Percentiles rank a stretch among this genome's conserved stretches.
Conservation (phyloP, 2,329 filamentous ascomycete species). For the Trichoderma atroviride region DNA sequence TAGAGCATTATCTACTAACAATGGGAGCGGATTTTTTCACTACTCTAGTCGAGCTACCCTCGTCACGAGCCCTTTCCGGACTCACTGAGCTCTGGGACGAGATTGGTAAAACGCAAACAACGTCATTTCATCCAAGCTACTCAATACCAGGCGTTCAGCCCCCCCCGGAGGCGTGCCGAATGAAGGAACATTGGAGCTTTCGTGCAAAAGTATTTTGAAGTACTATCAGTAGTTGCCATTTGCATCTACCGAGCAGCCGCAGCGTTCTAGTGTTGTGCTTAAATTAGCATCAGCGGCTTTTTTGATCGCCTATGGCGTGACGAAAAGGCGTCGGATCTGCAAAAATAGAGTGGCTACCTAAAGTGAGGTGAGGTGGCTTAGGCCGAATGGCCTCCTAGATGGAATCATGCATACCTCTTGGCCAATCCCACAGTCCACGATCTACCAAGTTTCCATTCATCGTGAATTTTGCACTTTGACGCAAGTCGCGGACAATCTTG, state of each 20-base stretch:
- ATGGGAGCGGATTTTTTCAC: background rate
- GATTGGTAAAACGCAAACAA: background rate
- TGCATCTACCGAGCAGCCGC: background rate
- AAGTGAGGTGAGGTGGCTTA: background rate
- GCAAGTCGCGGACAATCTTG: no score
- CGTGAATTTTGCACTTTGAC: background rate
- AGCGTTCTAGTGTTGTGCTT: background rate
- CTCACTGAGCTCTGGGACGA: background rate
- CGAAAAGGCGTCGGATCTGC: background rate
- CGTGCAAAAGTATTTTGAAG: background rate
- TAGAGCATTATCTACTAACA: background rate
- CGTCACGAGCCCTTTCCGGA: constrained; percentile 12
- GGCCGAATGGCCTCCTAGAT: background rate
- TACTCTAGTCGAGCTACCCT: background rate
- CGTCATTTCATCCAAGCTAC: background rate
- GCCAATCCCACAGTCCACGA: background rate
- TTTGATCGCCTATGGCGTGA: constrained; percentile 12
- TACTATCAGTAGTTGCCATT: background rate
- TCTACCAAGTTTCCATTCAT: background rate
- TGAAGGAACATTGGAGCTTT: background rate
- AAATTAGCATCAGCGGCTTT: constrained; percentile 14
- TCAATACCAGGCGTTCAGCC: background rate
- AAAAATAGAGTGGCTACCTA: background rate
- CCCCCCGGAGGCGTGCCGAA: background rate
- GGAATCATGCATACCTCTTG: background rate